Percentiles rank a stretch among this genome's conserved stretches.
phyloP scores from a whole-genome alignment of 768 basidiomycete species.

The Kwoniella heveanensis region DNA sequence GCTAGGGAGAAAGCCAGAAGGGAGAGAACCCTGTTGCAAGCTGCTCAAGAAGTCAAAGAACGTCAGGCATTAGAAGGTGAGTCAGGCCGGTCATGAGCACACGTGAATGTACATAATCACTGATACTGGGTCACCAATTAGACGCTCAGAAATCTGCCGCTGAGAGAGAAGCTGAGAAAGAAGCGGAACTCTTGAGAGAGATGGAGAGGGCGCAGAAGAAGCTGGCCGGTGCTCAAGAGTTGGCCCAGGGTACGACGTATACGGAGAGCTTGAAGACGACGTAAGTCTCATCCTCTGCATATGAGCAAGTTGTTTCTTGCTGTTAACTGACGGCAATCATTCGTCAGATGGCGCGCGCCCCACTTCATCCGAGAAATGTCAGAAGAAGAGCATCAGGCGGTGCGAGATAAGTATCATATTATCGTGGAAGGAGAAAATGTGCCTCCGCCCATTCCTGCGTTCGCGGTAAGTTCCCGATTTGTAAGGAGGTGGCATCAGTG shows the following conservation, averaged over 20 bases:
- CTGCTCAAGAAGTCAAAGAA: constrained; percentile 92
- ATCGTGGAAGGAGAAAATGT: constrained; percentile 90
- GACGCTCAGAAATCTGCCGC: constrained; percentile 84
- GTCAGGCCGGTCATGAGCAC: too few relatives aligned
- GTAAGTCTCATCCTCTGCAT: too few relatives aligned
- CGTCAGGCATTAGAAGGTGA: constrained; percentile 78
- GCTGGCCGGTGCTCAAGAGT: constrained; percentile 86
- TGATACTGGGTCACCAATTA: constrained; percentile 33
- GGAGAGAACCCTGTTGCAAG: constrained; percentile 82
- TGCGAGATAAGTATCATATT: constrained; percentile 91
- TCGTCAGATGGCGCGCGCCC: constrained; percentile 82
- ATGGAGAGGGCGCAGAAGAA: constrained; percentile 82
- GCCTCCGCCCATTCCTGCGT: constrained; percentile 89
- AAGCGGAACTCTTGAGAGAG: constrained; percentile 86
- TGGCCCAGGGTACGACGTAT: constrained; percentile 90
- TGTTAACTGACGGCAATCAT: neutral
- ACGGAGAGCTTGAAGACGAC: constrained; percentile 80
- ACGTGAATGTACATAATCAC: too few relatives aligned
- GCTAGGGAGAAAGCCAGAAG: constrained; percentile 73
- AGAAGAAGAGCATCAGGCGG: constrained; percentile 68
- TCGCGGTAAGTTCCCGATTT: constrained; percentile 71
- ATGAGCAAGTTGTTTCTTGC: too few relatives aligned
- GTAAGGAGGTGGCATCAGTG: too few relatives aligned
- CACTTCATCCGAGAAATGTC: constrained; percentile 73
- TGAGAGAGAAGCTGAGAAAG: constrained; percentile 84